Percentiles rank a stretch among this genome's conserved stretches.
phyloP scores from a whole-genome alignment of 2,329 filamentous ascomycete species.

The Colletotrichum sp. region DNA sequence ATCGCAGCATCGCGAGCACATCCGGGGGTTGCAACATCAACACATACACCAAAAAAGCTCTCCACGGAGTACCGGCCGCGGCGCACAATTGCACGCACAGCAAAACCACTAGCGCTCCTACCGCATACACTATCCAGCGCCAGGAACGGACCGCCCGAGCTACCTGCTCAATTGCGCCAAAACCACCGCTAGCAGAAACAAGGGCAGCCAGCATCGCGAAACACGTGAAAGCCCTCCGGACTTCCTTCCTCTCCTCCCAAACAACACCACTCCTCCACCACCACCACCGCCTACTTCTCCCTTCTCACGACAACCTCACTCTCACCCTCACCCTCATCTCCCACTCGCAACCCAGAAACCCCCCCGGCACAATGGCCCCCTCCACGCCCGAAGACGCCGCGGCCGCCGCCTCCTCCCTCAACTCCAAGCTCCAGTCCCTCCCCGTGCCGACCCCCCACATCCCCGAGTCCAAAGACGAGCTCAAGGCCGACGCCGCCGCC shows the following conservation, averaged over 20 bases:
- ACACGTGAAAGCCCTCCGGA: conserved; percentile 6
- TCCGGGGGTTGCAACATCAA: neutral
- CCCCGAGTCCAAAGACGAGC: conserved; percentile 47
- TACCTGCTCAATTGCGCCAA: neutral
- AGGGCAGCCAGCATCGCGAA: neutral
- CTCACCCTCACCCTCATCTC: no score
- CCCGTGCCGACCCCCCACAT: conserved; percentile 46
- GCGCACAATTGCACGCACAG: neutral
- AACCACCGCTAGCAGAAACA: neutral
- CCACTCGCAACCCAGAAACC: neutral
- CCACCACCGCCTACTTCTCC: neutral
- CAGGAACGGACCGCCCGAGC: conserved; percentile 20
- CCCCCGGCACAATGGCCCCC: conserved; percentile 23
- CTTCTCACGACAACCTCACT: neutral
- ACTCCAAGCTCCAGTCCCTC: conserved; percentile 21
- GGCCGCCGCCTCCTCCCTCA: conserved; percentile 22
- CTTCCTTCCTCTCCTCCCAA: neutral
- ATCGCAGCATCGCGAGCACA: neutral
- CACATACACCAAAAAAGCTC: neutral
- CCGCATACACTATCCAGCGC: neutral
- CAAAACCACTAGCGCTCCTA: neutral
- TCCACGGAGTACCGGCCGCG: conserved; percentile 12
- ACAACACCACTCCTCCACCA: neutral
- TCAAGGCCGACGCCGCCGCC: conserved; percentile 46
- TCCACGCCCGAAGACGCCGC: conserved; percentile 22